Evolutionary conservation across 148 eudicot genomes (phyloP).

Genomic region (Diospyros kaki): DNA sequence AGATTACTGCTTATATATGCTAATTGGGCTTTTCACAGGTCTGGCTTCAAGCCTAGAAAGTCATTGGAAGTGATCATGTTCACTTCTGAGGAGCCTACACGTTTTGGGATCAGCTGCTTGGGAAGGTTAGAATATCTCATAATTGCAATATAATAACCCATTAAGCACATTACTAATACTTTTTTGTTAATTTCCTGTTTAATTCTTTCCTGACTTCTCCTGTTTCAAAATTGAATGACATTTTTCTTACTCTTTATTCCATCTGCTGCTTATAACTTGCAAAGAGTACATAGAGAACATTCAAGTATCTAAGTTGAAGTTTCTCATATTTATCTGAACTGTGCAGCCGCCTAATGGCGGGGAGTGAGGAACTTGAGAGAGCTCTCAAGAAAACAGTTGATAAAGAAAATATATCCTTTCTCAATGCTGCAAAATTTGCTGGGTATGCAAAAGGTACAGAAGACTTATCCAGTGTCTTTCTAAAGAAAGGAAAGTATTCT

Average conservation of each 20-base stretch:
- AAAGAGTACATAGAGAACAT: slow-evolving; percentile 4
- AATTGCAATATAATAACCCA: slow-evolving; percentile 1
- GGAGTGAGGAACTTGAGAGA: slow-evolving; percentile 60
- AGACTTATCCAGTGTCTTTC: slow-evolving; percentile 54
- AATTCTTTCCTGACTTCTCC: too few relatives aligned
- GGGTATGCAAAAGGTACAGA: slow-evolving; percentile 55
- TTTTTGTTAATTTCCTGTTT: neutral
- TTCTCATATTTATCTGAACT: slow-evolving; percentile 13
- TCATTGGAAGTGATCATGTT: slow-evolving; percentile 95
- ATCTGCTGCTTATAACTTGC: slow-evolving; percentile 5
- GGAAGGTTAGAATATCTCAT: slow-evolving; percentile 58
- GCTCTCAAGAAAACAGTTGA: slow-evolving; percentile 68
- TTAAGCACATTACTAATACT: neutral
- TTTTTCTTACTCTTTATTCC: neutral
- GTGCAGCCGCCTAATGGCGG: slow-evolving; percentile 94
- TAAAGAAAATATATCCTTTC: slow-evolving; percentile 63
- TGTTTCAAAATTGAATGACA: too few relatives aligned
- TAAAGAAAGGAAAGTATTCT: slow-evolving; percentile 56
- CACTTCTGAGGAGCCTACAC: slow-evolving; percentile 98
- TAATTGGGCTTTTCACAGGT: slow-evolving; percentile 43
- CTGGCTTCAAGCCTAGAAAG: slow-evolving; percentile 87
- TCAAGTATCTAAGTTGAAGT: neutral
- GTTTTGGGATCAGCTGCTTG: slow-evolving; percentile 92
- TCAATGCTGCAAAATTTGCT: slow-evolving; percentile 79
- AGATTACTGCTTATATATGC: slow-evolving; percentile 1